Evolutionary conservation across 2,329 filamentous ascomycete species (phyloP), one percentile per base, ranked within the genome.

Genomic region (Coniochaeta pulveracea): DNA sequence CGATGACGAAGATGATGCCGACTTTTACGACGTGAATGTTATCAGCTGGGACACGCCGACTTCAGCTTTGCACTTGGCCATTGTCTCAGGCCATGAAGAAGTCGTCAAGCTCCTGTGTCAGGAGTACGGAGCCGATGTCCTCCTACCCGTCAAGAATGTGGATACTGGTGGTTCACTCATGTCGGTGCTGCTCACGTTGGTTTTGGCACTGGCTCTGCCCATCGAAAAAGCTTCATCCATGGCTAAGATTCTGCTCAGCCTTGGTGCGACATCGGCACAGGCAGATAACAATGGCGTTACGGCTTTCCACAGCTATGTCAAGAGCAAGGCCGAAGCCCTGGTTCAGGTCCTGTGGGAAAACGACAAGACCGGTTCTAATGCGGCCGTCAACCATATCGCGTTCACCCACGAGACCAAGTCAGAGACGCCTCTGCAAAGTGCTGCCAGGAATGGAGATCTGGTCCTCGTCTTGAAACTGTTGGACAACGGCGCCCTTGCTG

Each of bases 11-110:
- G 66, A 79, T 8, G 80, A 82, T 14, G 83, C 84, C 1, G 84
- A 93, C 52, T 70, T 88, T 34, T 89, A 82, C 51, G 76, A 91
- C 43, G 67, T 88, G 38, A 78, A 93, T 42, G 70, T 80, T 2
- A 50, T 82, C n/a, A 74, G 83, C 2, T 93, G 85, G 85, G 85
- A 93, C 45, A 70, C 66, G 5, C 74, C 77, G 4, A 72, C 76
- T 37, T 81, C 80, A 10, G 75, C 85, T 2, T 63, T 93, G 5
- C 85, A 93, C 51, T 66, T 86, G 18, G 85, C 85, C 6, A 85
- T 93, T 39, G 52, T 83, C 2, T 72, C 74, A 38, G 84, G 83
- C 0, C 77, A 89, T 42, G 60, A 70, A 17, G 68, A 80, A 4
- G 70, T 76, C 9, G 81, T 89, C 10, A 72, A 77, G 37, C 54